Conservation (phyloP, 176 grass and related monocot genomes). For the Hsuehochloa calcarea region DNA sequence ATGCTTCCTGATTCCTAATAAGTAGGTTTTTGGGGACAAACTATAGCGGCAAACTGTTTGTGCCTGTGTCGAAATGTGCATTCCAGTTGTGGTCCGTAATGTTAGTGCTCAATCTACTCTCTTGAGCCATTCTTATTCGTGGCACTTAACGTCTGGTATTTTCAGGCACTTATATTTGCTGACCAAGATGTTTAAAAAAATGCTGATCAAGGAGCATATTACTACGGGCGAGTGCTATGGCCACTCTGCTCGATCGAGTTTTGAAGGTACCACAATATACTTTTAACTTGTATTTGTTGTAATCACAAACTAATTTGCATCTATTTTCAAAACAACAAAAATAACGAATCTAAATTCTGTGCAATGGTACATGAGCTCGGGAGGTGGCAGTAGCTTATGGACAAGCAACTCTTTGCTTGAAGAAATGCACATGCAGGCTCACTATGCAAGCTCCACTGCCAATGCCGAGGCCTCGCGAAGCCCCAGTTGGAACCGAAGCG, state of each 20-base stretch:
- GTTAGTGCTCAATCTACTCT: background rate
- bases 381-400: too few relatives aligned
- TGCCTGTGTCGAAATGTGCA: constrained; percentile 3
- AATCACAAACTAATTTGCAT: background rate
- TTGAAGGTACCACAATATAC: background rate
- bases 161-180: background rate
- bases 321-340: too few relatives aligned
- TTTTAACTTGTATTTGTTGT: background rate
- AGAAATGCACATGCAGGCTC: too few relatives aligned
- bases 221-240: background rate
- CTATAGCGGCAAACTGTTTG: background rate
- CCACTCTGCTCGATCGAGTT: background rate
- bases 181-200: too few relatives aligned
- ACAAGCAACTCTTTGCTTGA: too few relatives aligned
- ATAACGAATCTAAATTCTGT: background rate
- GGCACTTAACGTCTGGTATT: background rate
- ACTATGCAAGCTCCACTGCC: too few relatives aligned
- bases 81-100: background rate
- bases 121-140: background rate
- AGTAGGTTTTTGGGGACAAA: background rate
- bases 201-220: background rate
- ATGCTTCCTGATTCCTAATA: background rate
- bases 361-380: background rate
- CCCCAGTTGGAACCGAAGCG: too few relatives aligned
- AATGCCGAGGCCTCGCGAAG: too few relatives aligned